Evolutionary conservation across 805 yeast species (phyloP), one percentile per base, ranked within the genome.

Genomic region (Cyberlindnera maclurae): DNA sequence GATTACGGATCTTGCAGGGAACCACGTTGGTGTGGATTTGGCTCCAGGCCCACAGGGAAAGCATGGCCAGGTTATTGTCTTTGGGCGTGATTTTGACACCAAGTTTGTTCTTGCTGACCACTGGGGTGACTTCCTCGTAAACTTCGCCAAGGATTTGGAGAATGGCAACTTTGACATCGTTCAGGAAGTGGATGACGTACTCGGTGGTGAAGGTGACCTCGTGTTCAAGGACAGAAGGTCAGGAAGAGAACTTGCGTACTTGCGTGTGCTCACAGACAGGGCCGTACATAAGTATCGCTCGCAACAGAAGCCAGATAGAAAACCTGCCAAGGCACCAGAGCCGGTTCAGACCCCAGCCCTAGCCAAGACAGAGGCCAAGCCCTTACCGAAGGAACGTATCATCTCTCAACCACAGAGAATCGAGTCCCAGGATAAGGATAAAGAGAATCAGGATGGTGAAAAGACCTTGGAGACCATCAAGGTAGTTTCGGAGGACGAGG

Each of bases 41-140:
- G 79, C 85, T 3, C 90, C 93, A 1, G 96, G 87, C 7, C 72
- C 79, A 9, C 63, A 64, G 20, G 96, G 96, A 33, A 70, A 67
- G 41, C 78, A 83, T 74, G 98, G 97, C 29, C 98, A 90, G 64
- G 82, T 93, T 15, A 90, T 90, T 45, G 56, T 89, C 39, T 90
- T 85, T 60, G 98, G 98, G 29, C 79, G 97, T 55, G 97, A 90
- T 48, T 90, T 79, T 56, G 97, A 90, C 64, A 77, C 83, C 29
- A 90, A 90, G 58, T 87, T 75, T 60, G 89, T 84, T 29, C 68
- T 93, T 39, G 94, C 97, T 15, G 75, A 77, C 36, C 82, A 82
- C 40, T 90, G 95, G 81, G 95, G 95, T 13, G 93, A 84, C 52
- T 93, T 93, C 59, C 63, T 90, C 38, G 66, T 88, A 39, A 71